Percentiles rank a stretch among this genome's conserved stretches.
These are phyloP conservation scores for Fusarium continuum DNA, from an alignment of 2,329 filamentous ascomycete genomes.

Conservation along the genomic window DNA sequence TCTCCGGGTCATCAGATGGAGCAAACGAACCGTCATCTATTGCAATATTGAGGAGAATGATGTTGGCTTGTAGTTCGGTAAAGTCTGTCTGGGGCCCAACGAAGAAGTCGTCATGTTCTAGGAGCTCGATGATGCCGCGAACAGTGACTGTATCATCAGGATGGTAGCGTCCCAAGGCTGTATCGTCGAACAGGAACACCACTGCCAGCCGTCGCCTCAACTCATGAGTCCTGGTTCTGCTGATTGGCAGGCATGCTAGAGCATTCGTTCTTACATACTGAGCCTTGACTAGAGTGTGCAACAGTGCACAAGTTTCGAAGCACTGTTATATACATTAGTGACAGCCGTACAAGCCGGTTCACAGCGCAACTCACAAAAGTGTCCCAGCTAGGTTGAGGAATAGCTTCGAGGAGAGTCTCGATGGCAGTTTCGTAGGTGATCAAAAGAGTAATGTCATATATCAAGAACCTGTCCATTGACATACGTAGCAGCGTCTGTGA, in stretches of 20 bases:
- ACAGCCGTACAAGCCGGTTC: background rate
- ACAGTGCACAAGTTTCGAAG: slow-evolving; percentile 55
- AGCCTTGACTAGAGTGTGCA: slow-evolving; percentile 57
- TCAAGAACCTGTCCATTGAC: slow-evolving; percentile 62
- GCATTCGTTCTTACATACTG: slow-evolving; percentile 66
- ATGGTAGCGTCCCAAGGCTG: slow-evolving; percentile 51
- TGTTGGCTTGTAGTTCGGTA: slow-evolving; percentile 69
- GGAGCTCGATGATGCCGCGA: slow-evolving; percentile 55
- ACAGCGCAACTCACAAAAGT: slow-evolving; percentile 51
- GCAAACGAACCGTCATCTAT: slow-evolving; percentile 68
- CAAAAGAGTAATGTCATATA: slow-evolving; percentile 54
- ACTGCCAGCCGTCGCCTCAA: slow-evolving; percentile 74
- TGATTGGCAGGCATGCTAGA: slow-evolving; percentile 66
- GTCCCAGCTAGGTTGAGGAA: slow-evolving; percentile 52
- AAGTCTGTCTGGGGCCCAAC: slow-evolving; percentile 71
- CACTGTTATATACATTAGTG: slow-evolving; percentile 54
- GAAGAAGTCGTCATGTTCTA: slow-evolving; percentile 60
- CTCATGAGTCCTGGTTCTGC: slow-evolving; percentile 60
- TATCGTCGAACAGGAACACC: slow-evolving; percentile 67
- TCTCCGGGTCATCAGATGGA: slow-evolving; percentile 42
- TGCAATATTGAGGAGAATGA: slow-evolving; percentile 76
- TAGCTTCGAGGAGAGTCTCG: slow-evolving; percentile 53
- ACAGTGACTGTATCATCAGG: slow-evolving; percentile 56
- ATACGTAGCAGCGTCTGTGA: slow-evolving; percentile 62
- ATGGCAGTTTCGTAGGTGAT: slow-evolving; percentile 55